A percentile compares a stretch with the other conserved stretches of the same genome.
phyloP scores from a whole-genome alignment of 2,329 filamentous ascomycete genomes.

The Fusarium illudens region DNA sequence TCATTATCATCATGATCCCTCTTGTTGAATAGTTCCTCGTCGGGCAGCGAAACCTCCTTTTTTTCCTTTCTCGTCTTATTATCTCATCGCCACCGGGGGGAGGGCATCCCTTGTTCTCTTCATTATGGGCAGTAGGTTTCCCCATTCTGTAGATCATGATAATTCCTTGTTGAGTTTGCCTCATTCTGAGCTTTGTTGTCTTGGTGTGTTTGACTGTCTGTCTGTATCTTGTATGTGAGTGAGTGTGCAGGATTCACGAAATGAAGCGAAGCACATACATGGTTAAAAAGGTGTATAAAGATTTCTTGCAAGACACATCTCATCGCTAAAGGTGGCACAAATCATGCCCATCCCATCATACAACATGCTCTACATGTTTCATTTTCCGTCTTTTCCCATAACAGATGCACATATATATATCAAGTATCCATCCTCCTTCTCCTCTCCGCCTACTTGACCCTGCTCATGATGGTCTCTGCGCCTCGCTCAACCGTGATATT shows the following conservation, averaged over 20 bases:
- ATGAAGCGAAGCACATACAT: slow-evolving; percentile 11
- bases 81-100: slow-evolving; percentile 9
- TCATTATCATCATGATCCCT: not conserved
- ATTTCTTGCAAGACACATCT: slow-evolving; percentile 17
- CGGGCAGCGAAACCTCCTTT: slow-evolving; percentile 33
- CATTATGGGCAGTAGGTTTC: not conserved
- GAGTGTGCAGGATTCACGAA: not conserved
- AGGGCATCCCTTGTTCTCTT: not conserved
- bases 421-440: slow-evolving; percentile 8
- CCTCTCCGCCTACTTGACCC: slow-evolving; percentile 71
- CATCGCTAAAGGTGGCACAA: slow-evolving; percentile 32
- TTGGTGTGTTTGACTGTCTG: not conserved
- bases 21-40: slow-evolving; percentile 37
- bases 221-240: not conserved
- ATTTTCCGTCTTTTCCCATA: slow-evolving; percentile 3
- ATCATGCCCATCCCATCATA: slow-evolving; percentile 26
- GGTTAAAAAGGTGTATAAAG: slow-evolving; percentile 11
- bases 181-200: not conserved
- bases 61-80: slow-evolving; percentile 12
- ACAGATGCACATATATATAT: not conserved
- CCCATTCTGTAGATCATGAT: slow-evolving; percentile 28
- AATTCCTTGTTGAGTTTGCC: slow-evolving; percentile 17
- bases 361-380: slow-evolving; percentile 13
- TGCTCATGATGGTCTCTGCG: slow-evolving; percentile 92
- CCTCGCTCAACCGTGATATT: slow-evolving; percentile 83